Base-by-base conservation (phyloP, 345 rosid species). In the Citrus inodora region DNA sequence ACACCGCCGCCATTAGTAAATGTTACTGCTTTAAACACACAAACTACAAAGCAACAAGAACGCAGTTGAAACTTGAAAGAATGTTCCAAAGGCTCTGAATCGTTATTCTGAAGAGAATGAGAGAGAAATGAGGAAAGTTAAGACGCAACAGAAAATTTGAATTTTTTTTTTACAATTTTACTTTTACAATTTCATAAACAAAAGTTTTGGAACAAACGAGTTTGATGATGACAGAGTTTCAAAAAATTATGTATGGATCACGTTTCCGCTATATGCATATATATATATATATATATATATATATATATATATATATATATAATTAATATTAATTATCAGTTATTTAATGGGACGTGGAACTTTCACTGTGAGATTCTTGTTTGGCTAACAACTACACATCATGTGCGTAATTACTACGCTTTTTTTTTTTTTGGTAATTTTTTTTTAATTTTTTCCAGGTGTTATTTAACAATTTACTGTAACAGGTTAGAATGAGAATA, bases 1-100 rank as follows among this genome's bases (percentile, higher is more conserved):
- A 51, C 32, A 19, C n/a, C 78, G 56, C 67, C 76, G 75, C 81
- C 85, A 85, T 85, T 21, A 75, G 4, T 6, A 1, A 9, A 46
- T 46, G 60, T 16, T 9, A 0, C 9, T 42, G 55, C 60, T 7
- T 25, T 30, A n/a, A 28, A 28, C 32, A 51, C 51, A 48, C 73
- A 24, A 46, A 42, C 28, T 7, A n/a, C 35, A 4, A 10, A 4
- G 40, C 7, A 48, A 16, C 13, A 3, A 42, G n/a, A 46, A 46
- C 51, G 17, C 7, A 38, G 53, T 33, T 2, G 46, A 17, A 73
- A 37, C 32, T 33, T 5, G 28, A 66, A 66, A 76, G 56, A 56
- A 35, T 25, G 63, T n/a, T 65, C 25, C 3, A 51, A 76, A 37
- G 73, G 79, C 51, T 46, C 53, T n/a, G 33, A 32, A n/a, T 19